Percentiles rank a stretch among this genome's conserved stretches.
Conservation (phyloP, 108 stramenopile genomes). For the Cyclotella atomus region DNA sequence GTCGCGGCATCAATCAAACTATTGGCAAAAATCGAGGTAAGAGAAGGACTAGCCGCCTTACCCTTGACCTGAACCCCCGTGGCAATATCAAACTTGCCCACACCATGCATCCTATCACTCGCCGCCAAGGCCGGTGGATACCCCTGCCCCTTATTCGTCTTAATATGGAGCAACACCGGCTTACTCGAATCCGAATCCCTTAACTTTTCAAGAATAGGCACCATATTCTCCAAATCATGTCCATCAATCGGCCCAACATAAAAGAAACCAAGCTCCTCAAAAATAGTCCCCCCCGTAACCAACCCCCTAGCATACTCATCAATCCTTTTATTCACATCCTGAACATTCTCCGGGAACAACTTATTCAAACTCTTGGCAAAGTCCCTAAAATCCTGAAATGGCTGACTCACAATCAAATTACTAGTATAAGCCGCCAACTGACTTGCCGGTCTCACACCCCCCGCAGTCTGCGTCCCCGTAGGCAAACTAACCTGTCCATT, state of each 20-base stretch:
- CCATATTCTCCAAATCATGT: slow-evolving; percentile 96
- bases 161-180: slow-evolving; percentile 94
- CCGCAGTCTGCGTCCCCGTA: slow-evolving; percentile 95
- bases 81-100: slow-evolving; percentile 95
- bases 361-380: slow-evolving; percentile 94
- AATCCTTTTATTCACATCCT: slow-evolving; percentile 96
- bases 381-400: slow-evolving; percentile 95
- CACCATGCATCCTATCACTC: slow-evolving; percentile 96
- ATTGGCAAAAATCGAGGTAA: slow-evolving; percentile 96
- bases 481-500: slow-evolving; percentile 98
- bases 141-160: slow-evolving; percentile 95
- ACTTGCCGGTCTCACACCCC: slow-evolving; percentile 89
- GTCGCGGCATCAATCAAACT: slow-evolving; percentile 90
- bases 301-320: slow-evolving; percentile 98
- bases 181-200: slow-evolving; percentile 83
- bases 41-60: slow-evolving; percentile 65
- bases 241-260: slow-evolving; percentile 98
- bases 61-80: slow-evolving; percentile 93
- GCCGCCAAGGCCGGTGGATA: slow-evolving; percentile 95
- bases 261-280: slow-evolving; percentile 98
- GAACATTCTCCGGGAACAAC: slow-evolving; percentile 90
- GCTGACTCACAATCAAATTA: slow-evolving; percentile 91
- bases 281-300: slow-evolving; percentile 94
- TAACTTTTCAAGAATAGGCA: slow-evolving; percentile 95
- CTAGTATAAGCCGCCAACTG: slow-evolving; percentile 93